phyloP scores from a whole-genome alignment of 164 flowering plant species.

The Pachysandra terminalis region DNA sequence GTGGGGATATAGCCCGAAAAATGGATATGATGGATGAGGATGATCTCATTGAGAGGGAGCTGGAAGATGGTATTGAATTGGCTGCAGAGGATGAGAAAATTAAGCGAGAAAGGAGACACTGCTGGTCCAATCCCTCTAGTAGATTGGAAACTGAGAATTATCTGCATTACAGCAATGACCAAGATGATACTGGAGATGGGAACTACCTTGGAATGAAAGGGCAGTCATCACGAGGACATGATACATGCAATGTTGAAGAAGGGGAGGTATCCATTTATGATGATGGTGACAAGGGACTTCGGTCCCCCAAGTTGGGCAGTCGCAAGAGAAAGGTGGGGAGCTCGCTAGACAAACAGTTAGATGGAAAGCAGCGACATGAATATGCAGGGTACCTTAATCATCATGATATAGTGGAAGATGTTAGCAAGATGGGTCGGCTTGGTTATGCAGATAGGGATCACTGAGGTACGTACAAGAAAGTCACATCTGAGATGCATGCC shows the following conservation, averaged over 20 bases:
- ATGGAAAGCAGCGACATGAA: conserved; percentile 32
- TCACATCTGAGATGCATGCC: conserved; percentile 24
- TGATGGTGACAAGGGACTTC: conserved; percentile 24
- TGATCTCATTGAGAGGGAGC: conserved; percentile 80
- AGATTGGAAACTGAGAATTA: conserved; percentile 23
- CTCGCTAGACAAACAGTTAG: too few relatives aligned
- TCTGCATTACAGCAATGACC: conserved; percentile 5
- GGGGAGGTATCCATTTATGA: conserved; percentile 44
- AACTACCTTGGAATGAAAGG: conserved; percentile 7
- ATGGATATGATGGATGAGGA: conserved; percentile 73
- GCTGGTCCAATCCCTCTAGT: conserved; percentile 33
- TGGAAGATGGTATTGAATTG: conserved; percentile 84
- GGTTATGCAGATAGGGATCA: conserved; percentile 41
- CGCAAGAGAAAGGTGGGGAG: conserved; percentile 47
- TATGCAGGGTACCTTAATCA: conserved; percentile 19
- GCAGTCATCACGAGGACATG: conserved; percentile 18
- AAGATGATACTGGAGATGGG: conserved; percentile 17
- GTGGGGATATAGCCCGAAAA: conserved; percentile 42
- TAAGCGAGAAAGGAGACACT: conserved; percentile 50
- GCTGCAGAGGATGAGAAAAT: conserved; percentile 62
- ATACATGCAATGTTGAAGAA: conserved; percentile 41
- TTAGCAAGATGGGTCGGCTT: conserved; percentile 22
- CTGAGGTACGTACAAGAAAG: conserved; percentile 43
- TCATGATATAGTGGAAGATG: conserved; percentile 27
- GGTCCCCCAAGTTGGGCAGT: conserved; percentile 37